phyloP scores from a whole-genome alignment of 2,329 filamentous ascomycete genomes.

The Colletotrichum lupini region DNA sequence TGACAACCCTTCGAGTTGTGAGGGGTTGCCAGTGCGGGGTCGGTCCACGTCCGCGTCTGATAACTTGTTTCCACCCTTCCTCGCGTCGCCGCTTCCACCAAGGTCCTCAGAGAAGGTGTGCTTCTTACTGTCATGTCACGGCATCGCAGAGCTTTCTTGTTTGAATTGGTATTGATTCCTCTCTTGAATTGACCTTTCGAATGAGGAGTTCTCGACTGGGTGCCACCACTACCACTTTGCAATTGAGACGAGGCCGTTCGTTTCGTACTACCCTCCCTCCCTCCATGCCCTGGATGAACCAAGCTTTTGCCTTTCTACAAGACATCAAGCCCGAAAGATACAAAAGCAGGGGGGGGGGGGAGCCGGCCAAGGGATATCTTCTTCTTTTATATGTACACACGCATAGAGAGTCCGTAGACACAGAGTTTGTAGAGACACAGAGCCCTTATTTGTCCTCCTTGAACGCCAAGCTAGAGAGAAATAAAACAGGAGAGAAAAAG shows the following conservation, averaged over 20 bases:
- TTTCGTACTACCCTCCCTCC: too few species aligned
- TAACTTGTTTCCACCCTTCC: not conserved
- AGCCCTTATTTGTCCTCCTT: not conserved
- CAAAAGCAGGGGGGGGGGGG: too few species aligned
- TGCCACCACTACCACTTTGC: too few species aligned
- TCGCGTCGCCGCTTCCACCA: not conserved
- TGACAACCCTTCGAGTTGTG: not conserved
- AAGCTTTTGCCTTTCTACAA: not conserved
- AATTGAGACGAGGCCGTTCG: too few species aligned
- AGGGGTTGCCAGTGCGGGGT: constrained; percentile 3
- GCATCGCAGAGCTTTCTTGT: not conserved
- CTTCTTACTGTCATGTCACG: not conserved
- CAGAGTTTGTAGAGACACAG: too few species aligned
- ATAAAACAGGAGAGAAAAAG: not conserved
- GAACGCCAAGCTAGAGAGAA: not conserved
- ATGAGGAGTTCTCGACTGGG: too few species aligned
- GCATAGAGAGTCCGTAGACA: not conserved
- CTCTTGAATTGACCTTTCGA: not conserved
- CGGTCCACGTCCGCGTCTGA: not conserved
- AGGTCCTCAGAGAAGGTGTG: not conserved
- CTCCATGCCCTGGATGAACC: not conserved
- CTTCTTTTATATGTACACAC: not conserved
- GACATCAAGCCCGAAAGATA: not conserved
- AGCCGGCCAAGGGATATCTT: not conserved
- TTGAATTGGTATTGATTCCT: not conserved